These are phyloP conservation scores for Aspergillus kassunensis DNA, from an alignment of 495 filamentous ascomycete species.

Conservation along the genomic window DNA sequence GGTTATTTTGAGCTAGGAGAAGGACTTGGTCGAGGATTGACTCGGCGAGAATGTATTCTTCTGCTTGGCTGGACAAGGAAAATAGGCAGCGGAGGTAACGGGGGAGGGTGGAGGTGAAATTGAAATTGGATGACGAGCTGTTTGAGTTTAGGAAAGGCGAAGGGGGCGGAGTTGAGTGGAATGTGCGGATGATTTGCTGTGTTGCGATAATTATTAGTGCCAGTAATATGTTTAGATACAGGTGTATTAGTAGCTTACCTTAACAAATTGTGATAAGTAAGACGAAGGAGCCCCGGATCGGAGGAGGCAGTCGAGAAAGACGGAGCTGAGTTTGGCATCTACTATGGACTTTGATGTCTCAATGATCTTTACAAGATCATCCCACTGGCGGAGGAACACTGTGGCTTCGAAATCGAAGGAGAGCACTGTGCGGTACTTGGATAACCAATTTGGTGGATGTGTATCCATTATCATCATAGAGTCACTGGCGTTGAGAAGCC, in stretches of 20 bases:
- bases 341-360: slow-evolving; percentile 37
- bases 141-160: slow-evolving; percentile 12
- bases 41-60: slow-evolving; percentile 21
- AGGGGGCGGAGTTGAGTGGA: slow-evolving; percentile 15
- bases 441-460: slow-evolving; percentile 35
- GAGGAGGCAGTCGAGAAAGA: slow-evolving; percentile 56
- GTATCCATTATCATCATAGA: too few species aligned
- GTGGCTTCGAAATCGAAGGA: slow-evolving; percentile 76
- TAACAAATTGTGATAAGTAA: slow-evolving; percentile 24
- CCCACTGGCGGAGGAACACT: slow-evolving; percentile 62
- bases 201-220: not conserved
- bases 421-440: slow-evolving; percentile 60
- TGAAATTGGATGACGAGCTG: not conserved
- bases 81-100: slow-evolving; percentile 73
- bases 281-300: slow-evolving; percentile 49
- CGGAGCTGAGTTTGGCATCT: slow-evolving; percentile 11
- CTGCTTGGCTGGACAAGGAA: slow-evolving; percentile 50
- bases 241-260: slow-evolving; percentile 14
- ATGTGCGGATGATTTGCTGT: slow-evolving; percentile 17
- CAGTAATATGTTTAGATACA: not conserved
- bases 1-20: slow-evolving; percentile 40
- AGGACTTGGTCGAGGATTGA: slow-evolving; percentile 47
- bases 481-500: slow-evolving; percentile 15
- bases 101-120: slow-evolving; percentile 45
- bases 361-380: slow-evolving; percentile 57